These are phyloP conservation scores for Stachybotrys echinatus DNA, from an alignment of 2,329 filamentous ascomycete genomes.

Conservation along the genomic window DNA sequence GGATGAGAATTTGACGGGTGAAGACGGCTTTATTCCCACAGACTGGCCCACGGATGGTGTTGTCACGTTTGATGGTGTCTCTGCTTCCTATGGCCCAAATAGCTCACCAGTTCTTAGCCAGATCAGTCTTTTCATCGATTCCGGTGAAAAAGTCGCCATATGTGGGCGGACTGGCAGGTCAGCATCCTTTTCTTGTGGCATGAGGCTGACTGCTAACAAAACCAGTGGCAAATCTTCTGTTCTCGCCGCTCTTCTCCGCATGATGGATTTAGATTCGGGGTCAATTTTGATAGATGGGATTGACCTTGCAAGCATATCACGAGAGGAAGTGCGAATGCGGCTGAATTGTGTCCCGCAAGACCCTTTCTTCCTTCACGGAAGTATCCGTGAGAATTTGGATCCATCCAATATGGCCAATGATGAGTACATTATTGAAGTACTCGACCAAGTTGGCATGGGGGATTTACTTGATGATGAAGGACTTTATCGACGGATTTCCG, in stretches of 20 bases:
- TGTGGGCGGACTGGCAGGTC: slow-evolving; percentile 38
- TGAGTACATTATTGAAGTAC: slow-evolving; percentile 32
- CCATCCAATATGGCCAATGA: slow-evolving; percentile 30
- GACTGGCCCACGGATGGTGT: slow-evolving; percentile 17
- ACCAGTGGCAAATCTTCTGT: slow-evolving; percentile 28
- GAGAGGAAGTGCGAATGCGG: slow-evolving; percentile 14
- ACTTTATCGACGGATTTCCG: slow-evolving; percentile 25
- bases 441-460: slow-evolving; percentile 40
- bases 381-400: slow-evolving; percentile 43
- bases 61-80: slow-evolving; percentile 19
- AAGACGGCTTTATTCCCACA: slow-evolving; percentile 10
- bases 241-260: slow-evolving; percentile 37
- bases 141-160: slow-evolving; percentile 32
- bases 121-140: slow-evolving; percentile 20
- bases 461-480: slow-evolving; percentile 32
- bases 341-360: slow-evolving; percentile 46
- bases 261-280: slow-evolving; percentile 36
- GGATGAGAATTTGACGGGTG: slow-evolving; percentile 13
- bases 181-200: not conserved
- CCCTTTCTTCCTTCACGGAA: slow-evolving; percentile 42
- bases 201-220: slow-evolving; percentile 9
- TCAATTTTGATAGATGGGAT: slow-evolving; percentile 39
- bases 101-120: slow-evolving; percentile 17
- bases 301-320: slow-evolving; percentile 20
- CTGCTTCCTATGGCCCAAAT: slow-evolving; percentile 20